These are phyloP conservation scores for Backusella psychrophila DNA, from an alignment of 192 early-diverging fungal species.

Conservation along the genomic window DNA sequence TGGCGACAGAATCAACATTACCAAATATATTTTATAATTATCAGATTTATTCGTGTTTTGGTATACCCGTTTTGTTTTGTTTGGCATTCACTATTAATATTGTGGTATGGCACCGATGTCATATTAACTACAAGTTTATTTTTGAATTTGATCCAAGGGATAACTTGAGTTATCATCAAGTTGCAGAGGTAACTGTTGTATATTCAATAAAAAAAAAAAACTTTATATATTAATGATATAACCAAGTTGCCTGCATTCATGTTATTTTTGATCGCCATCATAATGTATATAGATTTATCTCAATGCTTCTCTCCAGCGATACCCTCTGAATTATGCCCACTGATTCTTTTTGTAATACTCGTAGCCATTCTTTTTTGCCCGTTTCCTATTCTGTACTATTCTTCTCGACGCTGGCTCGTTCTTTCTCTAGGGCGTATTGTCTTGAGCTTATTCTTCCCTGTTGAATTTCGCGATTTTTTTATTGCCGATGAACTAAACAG, in stretches of 20 bases:
- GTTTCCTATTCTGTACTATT: slow-evolving; percentile 39
- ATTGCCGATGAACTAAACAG: slow-evolving; percentile 78
- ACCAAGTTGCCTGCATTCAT: slow-evolving; percentile 41
- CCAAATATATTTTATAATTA: slow-evolving; percentile 34
- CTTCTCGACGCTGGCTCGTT: slow-evolving; percentile 43
- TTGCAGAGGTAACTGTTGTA: slow-evolving; percentile 56
- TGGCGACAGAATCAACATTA: slow-evolving; percentile 40
- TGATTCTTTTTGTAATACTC: slow-evolving; percentile 35
- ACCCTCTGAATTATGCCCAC: slow-evolving; percentile 44
- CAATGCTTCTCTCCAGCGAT: slow-evolving; percentile 30
- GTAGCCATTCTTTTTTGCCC: slow-evolving; percentile 42
- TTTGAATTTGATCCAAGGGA: slow-evolving; percentile 71
- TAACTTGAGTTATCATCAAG: slow-evolving; percentile 65
- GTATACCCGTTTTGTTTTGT: slow-evolving; percentile 57
- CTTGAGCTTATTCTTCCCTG: slow-evolving; percentile 50
- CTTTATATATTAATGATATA: slow-evolving; percentile 1
- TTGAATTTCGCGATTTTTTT: slow-evolving; percentile 85
- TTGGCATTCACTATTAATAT: slow-evolving; percentile 67
- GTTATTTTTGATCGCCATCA: slow-evolving; percentile 37
- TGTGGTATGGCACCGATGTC: slow-evolving; percentile 55
- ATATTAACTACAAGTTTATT: slow-evolving; percentile 81
- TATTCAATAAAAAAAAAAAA: slow-evolving; percentile 37
- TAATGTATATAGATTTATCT: slow-evolving; percentile 46
- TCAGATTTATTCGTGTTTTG: slow-evolving; percentile 65
- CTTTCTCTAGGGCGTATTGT: slow-evolving; percentile 52